Evolutionary conservation across 2,329 filamentous ascomycete species (phyloP), one percentile per base, ranked within the genome.

Genomic region (Thermothelomyces thermophilus): DNA sequence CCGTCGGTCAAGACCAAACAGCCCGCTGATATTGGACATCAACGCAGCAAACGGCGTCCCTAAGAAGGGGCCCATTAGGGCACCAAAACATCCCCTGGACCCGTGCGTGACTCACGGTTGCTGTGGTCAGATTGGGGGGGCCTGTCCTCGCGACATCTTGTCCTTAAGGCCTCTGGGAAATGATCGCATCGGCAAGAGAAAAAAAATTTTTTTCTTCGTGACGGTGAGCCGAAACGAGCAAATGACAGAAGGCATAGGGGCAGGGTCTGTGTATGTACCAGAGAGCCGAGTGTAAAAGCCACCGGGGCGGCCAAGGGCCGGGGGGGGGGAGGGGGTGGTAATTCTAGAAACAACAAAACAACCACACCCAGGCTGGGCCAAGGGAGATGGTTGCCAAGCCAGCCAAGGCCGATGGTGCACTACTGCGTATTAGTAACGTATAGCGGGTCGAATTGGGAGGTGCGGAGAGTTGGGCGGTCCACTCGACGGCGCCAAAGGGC

Each of bases 21-120:
- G 54, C 42, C 52, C 36, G 50, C 50, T 52, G 41, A 58, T 41
- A 56, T 63, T 63, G 59, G 61, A 62, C 61, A 63, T 58, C 60
- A 62, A 57, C 58, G 60, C 60, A 63, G 58, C 55, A 58, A 45
- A 56, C 39, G 31, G 48, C 46, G 40, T 45, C 47, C 46, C 55
- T 42, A 36, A 37, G 48, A 42, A 43, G 52, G 37, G n/a, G n/a
- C n/a, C 48, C 53, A 56, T 48, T 57, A 59, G 55, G 59, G 55
- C 58, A 60, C 39, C 58, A 59, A 56, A 59, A 55, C 58, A 56
- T 58, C 36, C 41, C 43, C 20, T 50, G 5, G 20, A 28, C 35
- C 44, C 41, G 35, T 35, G 52, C 52, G 53, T 59, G 60, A 60
- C 48, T 60, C 58, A 60, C 55, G 41, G 47, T 48, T 28, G 36